phyloP scores from a whole-genome alignment of 169 alveolate genomes.

The Babesia caballi region DNA sequence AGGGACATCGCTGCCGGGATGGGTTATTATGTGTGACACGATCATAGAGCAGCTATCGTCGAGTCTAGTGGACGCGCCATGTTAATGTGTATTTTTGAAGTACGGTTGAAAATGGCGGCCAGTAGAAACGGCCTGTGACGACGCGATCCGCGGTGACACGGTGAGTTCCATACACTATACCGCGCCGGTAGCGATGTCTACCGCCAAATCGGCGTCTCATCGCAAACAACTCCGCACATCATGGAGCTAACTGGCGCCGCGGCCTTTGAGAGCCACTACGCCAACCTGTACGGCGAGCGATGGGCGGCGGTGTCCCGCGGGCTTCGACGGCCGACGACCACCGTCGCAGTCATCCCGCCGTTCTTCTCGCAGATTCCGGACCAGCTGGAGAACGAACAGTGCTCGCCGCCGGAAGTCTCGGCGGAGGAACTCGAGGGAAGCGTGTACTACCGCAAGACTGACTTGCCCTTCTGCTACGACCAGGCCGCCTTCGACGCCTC shows the following conservation, averaged over 20 bases:
- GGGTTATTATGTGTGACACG: too few relatives aligned
- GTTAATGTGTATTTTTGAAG: too few relatives aligned
- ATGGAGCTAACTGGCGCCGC: neutral
- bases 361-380: conserved; percentile 36
- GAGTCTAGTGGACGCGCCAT: too few relatives aligned
- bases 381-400: conserved; percentile 1
- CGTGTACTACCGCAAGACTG: conserved; percentile 14
- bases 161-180: too few relatives aligned
- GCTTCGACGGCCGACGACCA: neutral
- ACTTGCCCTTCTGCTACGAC: conserved; percentile 14
- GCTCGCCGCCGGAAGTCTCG: neutral
- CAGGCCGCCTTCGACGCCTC: neutral
- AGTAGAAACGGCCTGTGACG: too few relatives aligned
- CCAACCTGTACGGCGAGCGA: conserved; percentile 28
- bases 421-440: conserved; percentile 7
- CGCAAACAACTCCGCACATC: neutral
- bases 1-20: too few relatives aligned
- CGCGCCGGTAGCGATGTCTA: neutral
- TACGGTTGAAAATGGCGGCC: too few relatives aligned
- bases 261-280: conserved; percentile 37
- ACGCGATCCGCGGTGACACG: too few relatives aligned
- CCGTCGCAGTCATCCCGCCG: conserved; percentile 46
- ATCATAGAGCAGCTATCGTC: too few relatives aligned
- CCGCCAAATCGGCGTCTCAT: neutral
- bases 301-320: conserved; percentile 39